These are phyloP conservation scores for Ganoderma resinaceum DNA, from an alignment of 1,284 basidiomycete species.

Conservation along the genomic window DNA sequence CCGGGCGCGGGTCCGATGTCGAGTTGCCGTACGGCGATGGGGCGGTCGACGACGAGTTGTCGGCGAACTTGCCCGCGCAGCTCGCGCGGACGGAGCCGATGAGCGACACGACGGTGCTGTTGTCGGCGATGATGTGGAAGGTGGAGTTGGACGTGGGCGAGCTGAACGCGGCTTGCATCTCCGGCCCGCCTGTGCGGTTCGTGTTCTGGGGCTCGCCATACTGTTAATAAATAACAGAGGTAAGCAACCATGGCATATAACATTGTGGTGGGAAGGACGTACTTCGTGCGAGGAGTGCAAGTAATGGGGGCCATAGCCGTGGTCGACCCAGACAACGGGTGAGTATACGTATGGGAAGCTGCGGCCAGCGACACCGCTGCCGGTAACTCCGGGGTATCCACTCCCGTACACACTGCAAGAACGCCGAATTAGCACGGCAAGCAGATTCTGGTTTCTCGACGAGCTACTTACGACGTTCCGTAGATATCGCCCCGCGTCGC, in stretches of 20 bases:
- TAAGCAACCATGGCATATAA: background rate
- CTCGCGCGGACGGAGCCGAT: slow-evolving; percentile 52
- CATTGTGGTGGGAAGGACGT: slow-evolving; percentile 4
- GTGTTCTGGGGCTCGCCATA: slow-evolving; percentile 60
- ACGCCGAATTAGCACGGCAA: background rate
- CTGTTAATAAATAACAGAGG: slow-evolving; percentile 39
- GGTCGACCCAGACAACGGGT: slow-evolving; percentile 60
- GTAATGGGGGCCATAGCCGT: slow-evolving; percentile 46
- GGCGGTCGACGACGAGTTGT: slow-evolving; percentile 34
- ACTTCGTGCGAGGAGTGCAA: slow-evolving; percentile 50
- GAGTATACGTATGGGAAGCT: slow-evolving; percentile 66
- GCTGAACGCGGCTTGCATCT: slow-evolving; percentile 56
- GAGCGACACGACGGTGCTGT: slow-evolving; percentile 57
- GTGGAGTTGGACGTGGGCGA: slow-evolving; percentile 53
- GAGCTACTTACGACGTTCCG: slow-evolving; percentile 46
- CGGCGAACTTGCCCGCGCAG: slow-evolving; percentile 42
- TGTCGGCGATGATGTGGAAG: slow-evolving; percentile 66
- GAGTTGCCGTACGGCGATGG: slow-evolving; percentile 8
- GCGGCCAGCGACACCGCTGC: slow-evolving; percentile 51
- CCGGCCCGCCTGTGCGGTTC: slow-evolving; percentile 65
- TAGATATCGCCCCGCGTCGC: slow-evolving; percentile 47
- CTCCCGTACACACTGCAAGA: slow-evolving; percentile 58
- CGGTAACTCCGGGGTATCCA: slow-evolving; percentile 57
- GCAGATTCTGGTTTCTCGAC: background rate
- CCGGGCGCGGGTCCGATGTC: slow-evolving; percentile 48